phyloP scores from a whole-genome alignment of 2,329 filamentous ascomycete genomes.

The Penicillium hesseltinei region DNA sequence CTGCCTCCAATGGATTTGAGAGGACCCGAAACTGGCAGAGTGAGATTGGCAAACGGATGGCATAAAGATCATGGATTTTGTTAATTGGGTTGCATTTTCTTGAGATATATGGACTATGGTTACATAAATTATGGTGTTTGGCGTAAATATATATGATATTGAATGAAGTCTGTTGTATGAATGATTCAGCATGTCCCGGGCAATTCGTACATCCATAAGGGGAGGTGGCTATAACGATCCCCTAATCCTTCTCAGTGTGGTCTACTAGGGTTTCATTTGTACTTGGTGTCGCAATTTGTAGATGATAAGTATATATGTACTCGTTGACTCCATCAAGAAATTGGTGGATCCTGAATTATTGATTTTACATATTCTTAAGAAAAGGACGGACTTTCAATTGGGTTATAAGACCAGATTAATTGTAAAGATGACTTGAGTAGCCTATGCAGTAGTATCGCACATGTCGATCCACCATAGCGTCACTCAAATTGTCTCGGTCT shows the following conservation, averaged over 20 bases:
- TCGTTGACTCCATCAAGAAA: too few species aligned
- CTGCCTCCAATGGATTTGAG: slow-evolving; percentile 74
- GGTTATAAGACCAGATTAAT: too few species aligned
- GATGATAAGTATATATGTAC: too few species aligned
- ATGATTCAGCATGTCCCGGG: not conserved
- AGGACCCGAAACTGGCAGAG: slow-evolving; percentile 75
- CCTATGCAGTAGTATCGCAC: too few species aligned
- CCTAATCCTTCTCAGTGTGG: not conserved
- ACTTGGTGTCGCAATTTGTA: too few species aligned
- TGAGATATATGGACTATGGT: not conserved
- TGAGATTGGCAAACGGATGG: slow-evolving; percentile 80
- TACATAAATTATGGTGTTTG: not conserved
- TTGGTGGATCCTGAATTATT: too few species aligned
- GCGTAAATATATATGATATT: not conserved
- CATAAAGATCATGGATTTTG: slow-evolving; percentile 11
- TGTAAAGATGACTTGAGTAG: too few species aligned
- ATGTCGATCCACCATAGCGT: not conserved
- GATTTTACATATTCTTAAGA: too few species aligned
- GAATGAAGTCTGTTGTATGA: not conserved
- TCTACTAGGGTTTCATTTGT: not conserved
- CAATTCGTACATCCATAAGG: not conserved
- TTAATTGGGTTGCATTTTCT: not conserved
- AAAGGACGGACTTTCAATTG: too few species aligned
- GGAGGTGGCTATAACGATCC: not conserved
- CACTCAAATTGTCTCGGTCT: slow-evolving; percentile 10